phyloP scores from a whole-genome alignment of 1,284 basidiomycete species.

The Leccinum pachyderme region DNA sequence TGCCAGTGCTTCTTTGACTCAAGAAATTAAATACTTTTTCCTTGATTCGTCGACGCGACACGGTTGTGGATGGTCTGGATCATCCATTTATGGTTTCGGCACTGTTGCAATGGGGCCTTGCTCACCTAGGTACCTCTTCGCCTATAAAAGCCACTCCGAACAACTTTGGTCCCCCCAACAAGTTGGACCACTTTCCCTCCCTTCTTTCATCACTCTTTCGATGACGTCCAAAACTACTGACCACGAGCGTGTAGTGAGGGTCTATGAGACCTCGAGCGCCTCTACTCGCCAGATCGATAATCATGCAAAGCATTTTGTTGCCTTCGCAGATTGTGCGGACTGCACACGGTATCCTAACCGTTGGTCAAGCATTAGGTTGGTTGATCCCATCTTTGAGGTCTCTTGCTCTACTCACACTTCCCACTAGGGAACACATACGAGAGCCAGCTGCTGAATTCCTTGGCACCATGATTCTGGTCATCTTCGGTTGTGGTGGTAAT shows the following conservation, averaged over 20 bases:
- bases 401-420: neutral
- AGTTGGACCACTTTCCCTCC: neutral
- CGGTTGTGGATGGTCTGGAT: slow-evolving; percentile 2
- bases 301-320: slow-evolving; percentile 4
- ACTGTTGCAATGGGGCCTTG: neutral
- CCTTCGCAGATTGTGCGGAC: slow-evolving; percentile 27
- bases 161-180: neutral
- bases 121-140: neutral
- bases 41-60: slow-evolving; percentile 3
- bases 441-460: slow-evolving; percentile 71
- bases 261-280: slow-evolving; percentile 18
- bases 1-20: neutral
- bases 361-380: slow-evolving; percentile 58
- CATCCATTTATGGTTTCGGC: slow-evolving; percentile 4
- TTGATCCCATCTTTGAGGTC: neutral
- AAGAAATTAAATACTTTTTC: slow-evolving; percentile 7
- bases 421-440: slow-evolving; percentile 42
- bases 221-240: slow-evolving; percentile 21
- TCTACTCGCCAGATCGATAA: slow-evolving; percentile 9
- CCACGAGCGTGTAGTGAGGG: slow-evolving; percentile 15
- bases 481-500: slow-evolving; percentile 63
- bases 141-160: slow-evolving; percentile 25
- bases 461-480: slow-evolving; percentile 62
- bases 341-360: slow-evolving; percentile 45
- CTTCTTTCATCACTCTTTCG: slow-evolving; percentile 2